Conservation (phyloP, 305 asterid genomes). For the Solanum hybrid region DNA sequence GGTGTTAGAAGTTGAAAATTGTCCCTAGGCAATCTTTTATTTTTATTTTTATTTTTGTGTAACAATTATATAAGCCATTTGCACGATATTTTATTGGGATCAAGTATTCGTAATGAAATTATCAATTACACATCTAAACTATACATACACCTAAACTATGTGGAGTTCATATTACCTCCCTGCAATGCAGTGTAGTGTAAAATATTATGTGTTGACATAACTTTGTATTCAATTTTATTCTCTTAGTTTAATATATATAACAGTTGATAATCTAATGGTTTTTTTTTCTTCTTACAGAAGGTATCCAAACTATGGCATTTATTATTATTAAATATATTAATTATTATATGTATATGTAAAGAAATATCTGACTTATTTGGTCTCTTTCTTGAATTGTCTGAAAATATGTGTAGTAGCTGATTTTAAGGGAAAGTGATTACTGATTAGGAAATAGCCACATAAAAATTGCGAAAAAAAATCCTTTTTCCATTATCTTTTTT, state of each 20-base stretch:
- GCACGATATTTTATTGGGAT: constrained; percentile 23
- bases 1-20: constrained; percentile 13
- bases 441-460: not conserved
- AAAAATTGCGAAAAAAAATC: not conserved
- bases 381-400: not conserved
- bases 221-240: not conserved
- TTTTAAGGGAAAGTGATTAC: not conserved
- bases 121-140: not conserved
- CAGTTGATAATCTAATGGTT: not conserved
- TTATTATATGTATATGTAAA: not conserved
- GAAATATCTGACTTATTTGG: not conserved
- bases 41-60: not conserved
- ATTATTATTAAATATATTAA: not conserved
- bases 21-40: constrained; percentile 3
- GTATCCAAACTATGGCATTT: not conserved
- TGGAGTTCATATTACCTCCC: not conserved
- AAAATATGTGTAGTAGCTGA: not conserved
- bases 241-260: not conserved
- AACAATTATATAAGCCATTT: constrained; percentile 2
- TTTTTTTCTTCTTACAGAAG: not conserved
- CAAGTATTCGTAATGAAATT: not conserved
- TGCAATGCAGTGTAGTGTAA: not conserved
- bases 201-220: not conserved
- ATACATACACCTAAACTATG: not conserved
- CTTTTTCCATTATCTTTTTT: not conserved